Evolutionary conservation across 495 filamentous ascomycete species (phyloP).

Genomic region (Neurospora sp.): DNA sequence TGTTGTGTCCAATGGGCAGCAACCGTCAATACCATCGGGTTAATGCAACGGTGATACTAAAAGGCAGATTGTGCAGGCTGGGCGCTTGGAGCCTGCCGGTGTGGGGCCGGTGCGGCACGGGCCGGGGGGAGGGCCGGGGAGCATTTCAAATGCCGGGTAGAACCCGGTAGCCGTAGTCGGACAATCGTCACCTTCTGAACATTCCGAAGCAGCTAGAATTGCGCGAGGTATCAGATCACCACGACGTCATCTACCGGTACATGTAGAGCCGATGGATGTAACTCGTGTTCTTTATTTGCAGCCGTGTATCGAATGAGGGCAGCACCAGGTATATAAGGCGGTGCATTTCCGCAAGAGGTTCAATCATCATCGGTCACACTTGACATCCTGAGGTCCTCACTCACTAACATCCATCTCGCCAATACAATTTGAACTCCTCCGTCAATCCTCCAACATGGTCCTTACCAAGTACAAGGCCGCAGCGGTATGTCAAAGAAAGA

Average conservation of each 20-base stretch:
- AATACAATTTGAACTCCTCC: background rate
- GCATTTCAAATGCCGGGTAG: background rate
- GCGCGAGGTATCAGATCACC: too few relatives aligned
- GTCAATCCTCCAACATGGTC: background rate
- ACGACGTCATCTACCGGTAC: too few relatives aligned
- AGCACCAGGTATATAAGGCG: background rate
- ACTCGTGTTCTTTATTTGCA: too few relatives aligned
- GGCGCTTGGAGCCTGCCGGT: too few relatives aligned
- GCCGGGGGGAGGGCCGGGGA: too few relatives aligned
- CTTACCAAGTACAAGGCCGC: background rate
- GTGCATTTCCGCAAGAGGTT: background rate
- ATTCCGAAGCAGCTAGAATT: background rate
- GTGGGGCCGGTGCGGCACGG: background rate
- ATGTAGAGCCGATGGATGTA: too few relatives aligned
- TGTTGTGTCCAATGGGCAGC: too few relatives aligned
- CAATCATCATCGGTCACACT: background rate
- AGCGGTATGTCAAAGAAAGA: background rate
- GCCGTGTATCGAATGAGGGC: too few relatives aligned
- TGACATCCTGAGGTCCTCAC: background rate
- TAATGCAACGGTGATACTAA: too few relatives aligned
- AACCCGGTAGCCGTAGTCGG: background rate
- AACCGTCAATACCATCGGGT: too few relatives aligned
- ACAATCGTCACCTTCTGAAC: background rate
- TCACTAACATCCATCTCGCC: background rate
- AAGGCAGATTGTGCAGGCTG: too few relatives aligned